Evolutionary conservation across 768 basidiomycete species (phyloP).

Genomic region (Lentinula sp.): DNA sequence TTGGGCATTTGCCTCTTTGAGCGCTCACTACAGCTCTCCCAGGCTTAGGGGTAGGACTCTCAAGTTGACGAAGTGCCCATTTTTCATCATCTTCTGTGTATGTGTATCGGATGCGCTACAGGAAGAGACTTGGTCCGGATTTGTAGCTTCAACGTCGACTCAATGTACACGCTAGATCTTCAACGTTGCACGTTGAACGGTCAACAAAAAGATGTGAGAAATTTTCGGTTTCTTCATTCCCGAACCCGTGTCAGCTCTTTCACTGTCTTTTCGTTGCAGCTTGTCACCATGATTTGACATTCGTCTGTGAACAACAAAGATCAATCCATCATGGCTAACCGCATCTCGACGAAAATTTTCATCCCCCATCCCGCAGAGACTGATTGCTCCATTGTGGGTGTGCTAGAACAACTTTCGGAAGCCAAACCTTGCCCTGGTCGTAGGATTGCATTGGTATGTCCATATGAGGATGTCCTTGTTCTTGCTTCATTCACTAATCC

Average conservation of each 20-base stretch:
- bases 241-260: too few species aligned
- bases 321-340: conserved; percentile 14
- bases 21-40: too few species aligned
- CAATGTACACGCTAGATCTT: too few species aligned
- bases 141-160: too few species aligned
- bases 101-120: too few species aligned
- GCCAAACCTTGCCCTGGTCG: conserved; percentile 45
- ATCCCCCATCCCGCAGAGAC: conserved; percentile 46
- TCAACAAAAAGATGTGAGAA: too few species aligned
- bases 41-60: too few species aligned
- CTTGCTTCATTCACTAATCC: conserved; percentile 8
- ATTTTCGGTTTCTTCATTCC: too few species aligned
- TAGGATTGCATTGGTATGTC: conserved; percentile 59
- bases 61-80: neutral
- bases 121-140: too few species aligned
- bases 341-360: conserved; percentile 40
- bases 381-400: conserved; percentile 43
- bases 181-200: too few species aligned
- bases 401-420: conserved; percentile 55
- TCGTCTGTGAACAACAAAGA: neutral
- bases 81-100: neutral
- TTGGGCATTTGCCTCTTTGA: neutral
- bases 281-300: too few species aligned
- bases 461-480: conserved; percentile 12
- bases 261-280: too few species aligned